Conservation (phyloP, 1,139 yeast species). For the Suhomyces chickasaworum region DNA sequence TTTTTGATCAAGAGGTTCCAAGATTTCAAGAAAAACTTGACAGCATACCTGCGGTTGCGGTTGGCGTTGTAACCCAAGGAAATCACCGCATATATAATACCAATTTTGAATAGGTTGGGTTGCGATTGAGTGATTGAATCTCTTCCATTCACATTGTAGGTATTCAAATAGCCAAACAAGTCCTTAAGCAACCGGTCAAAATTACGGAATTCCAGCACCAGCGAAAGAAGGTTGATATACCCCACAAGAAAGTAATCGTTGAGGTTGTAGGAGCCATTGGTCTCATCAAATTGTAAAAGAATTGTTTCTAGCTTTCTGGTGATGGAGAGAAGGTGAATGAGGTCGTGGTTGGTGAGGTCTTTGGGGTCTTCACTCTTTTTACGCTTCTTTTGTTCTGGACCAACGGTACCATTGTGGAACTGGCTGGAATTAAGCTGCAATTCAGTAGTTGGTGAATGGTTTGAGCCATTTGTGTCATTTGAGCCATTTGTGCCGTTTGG, state of each 20-base stretch:
- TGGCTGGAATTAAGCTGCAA: not conserved
- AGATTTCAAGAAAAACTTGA: slow-evolving; percentile 38
- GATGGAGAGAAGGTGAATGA: slow-evolving; percentile 38
- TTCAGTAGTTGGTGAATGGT: not conserved
- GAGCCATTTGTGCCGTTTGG: too few species aligned
- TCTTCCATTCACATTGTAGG: slow-evolving; percentile 15
- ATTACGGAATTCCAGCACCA: slow-evolving; percentile 20
- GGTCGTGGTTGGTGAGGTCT: slow-evolving; percentile 23
- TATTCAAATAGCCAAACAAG: slow-evolving; percentile 30
- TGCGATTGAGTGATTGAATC: slow-evolving; percentile 7
- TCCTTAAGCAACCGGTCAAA: slow-evolving; percentile 30
- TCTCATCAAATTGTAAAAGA: slow-evolving; percentile 22
- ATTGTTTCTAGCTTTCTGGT: slow-evolving; percentile 33
- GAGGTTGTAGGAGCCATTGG: slow-evolving; percentile 18
- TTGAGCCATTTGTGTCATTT: too few species aligned
- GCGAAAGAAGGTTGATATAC: slow-evolving; percentile 26
- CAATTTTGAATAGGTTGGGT: slow-evolving; percentile 20
- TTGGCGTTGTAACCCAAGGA: slow-evolving; percentile 20
- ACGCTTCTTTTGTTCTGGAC: slow-evolving; percentile 10
- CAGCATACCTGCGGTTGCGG: slow-evolving; percentile 25
- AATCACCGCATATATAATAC: slow-evolving; percentile 20
- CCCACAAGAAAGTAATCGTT: slow-evolving; percentile 40
- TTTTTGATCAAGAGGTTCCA: slow-evolving; percentile 49
- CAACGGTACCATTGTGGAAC: not conserved
- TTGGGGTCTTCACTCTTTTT: slow-evolving; percentile 13